Evolutionary conservation across 305 asterid genomes (phyloP).

Genomic region (Rubia tinctorum): DNA sequence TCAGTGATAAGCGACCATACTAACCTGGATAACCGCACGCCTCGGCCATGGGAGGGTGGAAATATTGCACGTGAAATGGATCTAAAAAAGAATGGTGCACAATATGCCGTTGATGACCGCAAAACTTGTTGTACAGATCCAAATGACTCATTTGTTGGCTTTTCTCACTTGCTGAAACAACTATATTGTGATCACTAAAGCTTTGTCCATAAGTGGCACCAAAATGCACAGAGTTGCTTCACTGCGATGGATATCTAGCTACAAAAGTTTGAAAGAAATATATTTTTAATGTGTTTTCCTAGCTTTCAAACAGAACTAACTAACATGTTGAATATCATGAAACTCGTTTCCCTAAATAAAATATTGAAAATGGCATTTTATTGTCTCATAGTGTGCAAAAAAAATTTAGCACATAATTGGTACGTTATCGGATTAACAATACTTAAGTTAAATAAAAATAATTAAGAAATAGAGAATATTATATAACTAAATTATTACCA

Average conservation of each 20-base stretch:
- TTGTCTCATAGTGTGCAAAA: too few species aligned
- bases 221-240: constrained; percentile 43
- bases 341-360: too few species aligned
- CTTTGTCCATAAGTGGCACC: constrained; percentile 57
- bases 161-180: constrained; percentile 40
- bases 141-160: constrained; percentile 38
- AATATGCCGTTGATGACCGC: constrained; percentile 57
- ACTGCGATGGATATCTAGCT: constrained; percentile 40
- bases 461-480: too few species aligned
- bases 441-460: too few species aligned
- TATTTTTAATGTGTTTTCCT: too few species aligned
- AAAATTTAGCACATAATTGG: too few species aligned
- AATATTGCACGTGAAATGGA: constrained; percentile 63
- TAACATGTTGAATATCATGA: too few species aligned
- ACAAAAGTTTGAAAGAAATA: too few species aligned
- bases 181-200: constrained; percentile 48
- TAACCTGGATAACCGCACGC: constrained; percentile 47
- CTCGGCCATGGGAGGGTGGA: constrained; percentile 57
- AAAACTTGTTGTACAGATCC: constrained; percentile 53
- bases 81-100: constrained; percentile 56
- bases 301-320: too few species aligned
- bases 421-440: too few species aligned
- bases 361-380: too few species aligned
- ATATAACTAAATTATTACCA: too few species aligned
- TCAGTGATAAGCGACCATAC: constrained; percentile 41